These are phyloP conservation scores for Tolypocladium tundrense DNA, from an alignment of 2,329 filamentous ascomycete species.

Conservation along the genomic window DNA sequence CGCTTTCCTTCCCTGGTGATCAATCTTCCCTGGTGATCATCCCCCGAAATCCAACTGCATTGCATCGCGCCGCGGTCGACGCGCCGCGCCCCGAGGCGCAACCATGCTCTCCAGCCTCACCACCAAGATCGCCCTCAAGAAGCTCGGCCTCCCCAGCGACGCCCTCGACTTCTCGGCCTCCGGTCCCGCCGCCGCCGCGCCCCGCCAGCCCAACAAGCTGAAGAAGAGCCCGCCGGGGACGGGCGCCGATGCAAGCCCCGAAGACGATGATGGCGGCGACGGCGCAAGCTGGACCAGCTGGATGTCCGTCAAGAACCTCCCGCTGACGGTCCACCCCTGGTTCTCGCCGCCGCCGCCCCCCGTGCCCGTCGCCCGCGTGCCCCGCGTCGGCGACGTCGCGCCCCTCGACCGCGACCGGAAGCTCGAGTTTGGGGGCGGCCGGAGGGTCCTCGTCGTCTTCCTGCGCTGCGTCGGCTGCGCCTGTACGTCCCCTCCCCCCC, in stretches of 20 bases:
- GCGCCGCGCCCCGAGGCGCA: background rate
- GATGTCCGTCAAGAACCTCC: constrained; percentile 39
- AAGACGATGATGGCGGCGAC: constrained; percentile 17
- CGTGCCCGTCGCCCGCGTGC: constrained; percentile 33
- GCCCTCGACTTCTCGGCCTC: constrained; percentile 27
- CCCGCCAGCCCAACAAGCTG: constrained; percentile 11
- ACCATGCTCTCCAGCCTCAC: constrained; percentile 46
- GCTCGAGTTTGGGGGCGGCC: constrained; percentile 32
- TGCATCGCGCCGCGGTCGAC: background rate
- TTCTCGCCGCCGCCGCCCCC: constrained; percentile 39
- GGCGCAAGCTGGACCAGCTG: constrained; percentile 30
- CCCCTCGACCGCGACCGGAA: constrained; percentile 35
- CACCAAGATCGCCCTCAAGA: constrained; percentile 48
- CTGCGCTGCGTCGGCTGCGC: constrained; percentile 45
- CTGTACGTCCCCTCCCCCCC: constrained; percentile 28
- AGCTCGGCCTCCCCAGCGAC: constrained; percentile 42
- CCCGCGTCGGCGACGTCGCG: constrained; percentile 36
- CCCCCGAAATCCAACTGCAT: background rate
- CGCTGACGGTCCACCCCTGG: constrained; percentile 43
- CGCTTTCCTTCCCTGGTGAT: background rate
- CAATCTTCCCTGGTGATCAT: background rate
- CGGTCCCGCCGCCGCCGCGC: constrained; percentile 16
- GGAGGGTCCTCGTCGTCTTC: constrained; percentile 38
- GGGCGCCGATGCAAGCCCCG: background rate
- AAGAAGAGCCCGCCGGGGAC: constrained; percentile 21